Base-by-base conservation (phyloP, 495 filamentous ascomycete genomes). In the Chaetomidium leptoderma region DNA sequence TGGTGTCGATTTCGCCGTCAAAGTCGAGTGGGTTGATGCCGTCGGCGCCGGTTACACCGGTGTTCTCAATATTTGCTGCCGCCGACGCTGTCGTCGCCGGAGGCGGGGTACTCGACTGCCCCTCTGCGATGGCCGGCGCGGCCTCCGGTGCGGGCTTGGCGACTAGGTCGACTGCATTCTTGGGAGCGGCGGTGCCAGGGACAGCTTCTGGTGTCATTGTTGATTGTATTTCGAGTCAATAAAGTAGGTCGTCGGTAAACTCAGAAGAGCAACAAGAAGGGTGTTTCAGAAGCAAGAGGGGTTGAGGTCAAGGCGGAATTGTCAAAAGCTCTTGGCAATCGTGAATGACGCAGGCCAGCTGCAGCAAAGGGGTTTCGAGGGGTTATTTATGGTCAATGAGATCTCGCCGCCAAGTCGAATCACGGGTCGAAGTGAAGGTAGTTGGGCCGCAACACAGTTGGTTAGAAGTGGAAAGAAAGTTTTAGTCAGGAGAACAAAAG, bases 1-100 rank as follows among this genome's bases (percentile, higher is more conserved):
- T 75, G 35, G 72, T 79, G 51, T 73, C 68, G 6, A 81, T 71
- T 37, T 71, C 63, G 52, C 76, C 78, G 16, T 72, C 61, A 56
- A 81, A 81, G 53, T 77, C 74, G 26, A 61, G 63, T 26, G 73
- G 64, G 57, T 65, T 67, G 37, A 55, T 42, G 44, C 21, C 59
- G 44, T 62, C 59, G 37, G 55, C 36, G 21, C 43, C 57, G 13
- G 52, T 45, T 1, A 36, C 26, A 21, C 39, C 39, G 5, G 48
- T 10, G 13, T 40, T 39, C 19, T 47, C 44, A 0, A 8, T 5
- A 21, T 33, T 36, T 3, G 29, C 33, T 19, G n/a, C 13, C 30
- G 27, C 23, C 2, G 29, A 19, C n/a, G 48, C 8, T 32, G 24
- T 42, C 16, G 36, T 42, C 6, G 23, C 5, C 24, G 21, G 36